A percentile compares a stretch with the other conserved stretches of the same genome.
These are phyloP conservation scores for Phyllosticta paracitricarpa DNA, from an alignment of 2,329 filamentous ascomycete species.

Conservation along the genomic window DNA sequence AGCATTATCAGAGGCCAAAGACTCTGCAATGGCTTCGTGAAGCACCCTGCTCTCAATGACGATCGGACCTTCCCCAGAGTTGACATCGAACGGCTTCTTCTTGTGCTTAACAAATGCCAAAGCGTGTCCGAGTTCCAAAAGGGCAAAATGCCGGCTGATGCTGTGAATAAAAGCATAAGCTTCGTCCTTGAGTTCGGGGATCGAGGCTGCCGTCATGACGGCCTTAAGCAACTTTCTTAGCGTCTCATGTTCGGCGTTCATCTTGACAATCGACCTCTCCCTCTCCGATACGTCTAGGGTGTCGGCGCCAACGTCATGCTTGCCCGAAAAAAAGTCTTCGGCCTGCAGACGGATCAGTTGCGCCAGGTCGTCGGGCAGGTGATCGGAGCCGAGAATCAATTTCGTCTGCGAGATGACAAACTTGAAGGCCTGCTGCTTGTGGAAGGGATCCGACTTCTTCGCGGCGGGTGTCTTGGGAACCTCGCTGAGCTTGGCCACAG, in stretches of 20 bases:
- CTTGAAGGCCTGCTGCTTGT: constrained; percentile 87
- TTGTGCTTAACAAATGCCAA: constrained; percentile 69
- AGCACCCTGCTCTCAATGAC: constrained; percentile 79
- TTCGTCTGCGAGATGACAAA: constrained; percentile 85
- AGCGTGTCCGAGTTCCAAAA: constrained; percentile 82
- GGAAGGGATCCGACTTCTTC: constrained; percentile 67
- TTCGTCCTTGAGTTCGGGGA: constrained; percentile 69
- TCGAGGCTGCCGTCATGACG: constrained; percentile 71
- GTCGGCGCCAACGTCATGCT: constrained; percentile 59
- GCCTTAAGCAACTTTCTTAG: constrained; percentile 85
- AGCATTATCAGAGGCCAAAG: constrained; percentile 72
- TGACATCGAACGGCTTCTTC: constrained; percentile 71
- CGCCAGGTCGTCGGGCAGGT: constrained; percentile 79
- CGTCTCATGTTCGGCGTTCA: constrained; percentile 69
- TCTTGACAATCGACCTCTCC: constrained; percentile 77
- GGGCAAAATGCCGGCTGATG: constrained; percentile 78
- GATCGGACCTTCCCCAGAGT: constrained; percentile 76
- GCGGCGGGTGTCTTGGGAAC: constrained; percentile 51
- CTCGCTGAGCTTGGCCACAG: constrained; percentile 81
- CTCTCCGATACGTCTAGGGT: constrained; percentile 67
- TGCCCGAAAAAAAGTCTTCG: constrained; percentile 68
- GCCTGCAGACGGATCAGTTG: constrained; percentile 78
- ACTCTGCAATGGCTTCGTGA: constrained; percentile 83
- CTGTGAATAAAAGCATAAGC: constrained; percentile 68
- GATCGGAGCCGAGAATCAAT: constrained; percentile 78